These are phyloP conservation scores for Spathaspora boniae DNA, from an alignment of 805 yeast genomes.

Conservation along the genomic window DNA sequence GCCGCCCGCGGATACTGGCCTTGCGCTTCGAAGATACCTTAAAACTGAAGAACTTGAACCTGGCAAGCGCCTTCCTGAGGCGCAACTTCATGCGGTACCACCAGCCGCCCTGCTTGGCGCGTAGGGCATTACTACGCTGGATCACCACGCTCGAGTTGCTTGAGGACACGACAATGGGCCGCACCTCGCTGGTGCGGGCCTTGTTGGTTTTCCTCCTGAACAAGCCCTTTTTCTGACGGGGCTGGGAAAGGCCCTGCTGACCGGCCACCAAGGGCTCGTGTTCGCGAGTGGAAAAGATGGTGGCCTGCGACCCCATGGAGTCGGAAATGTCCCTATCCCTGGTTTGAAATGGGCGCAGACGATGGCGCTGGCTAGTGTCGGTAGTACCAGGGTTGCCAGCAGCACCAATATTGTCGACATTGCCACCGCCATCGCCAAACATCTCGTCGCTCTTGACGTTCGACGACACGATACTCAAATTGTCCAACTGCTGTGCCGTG, in stretches of 20 bases:
- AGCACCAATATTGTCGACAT: not conserved
- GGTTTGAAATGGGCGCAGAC: not conserved
- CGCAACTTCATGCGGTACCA: slow-evolving; percentile 29
- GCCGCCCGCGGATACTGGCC: slow-evolving; percentile 9
- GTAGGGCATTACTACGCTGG: slow-evolving; percentile 30
- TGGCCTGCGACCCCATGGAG: slow-evolving; percentile 42
- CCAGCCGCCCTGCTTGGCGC: slow-evolving; percentile 28
- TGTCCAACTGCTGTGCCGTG: slow-evolving; percentile 17
- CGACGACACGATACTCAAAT: slow-evolving; percentile 15
- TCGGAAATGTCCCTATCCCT: slow-evolving; percentile 26
- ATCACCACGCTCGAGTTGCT: slow-evolving; percentile 9
- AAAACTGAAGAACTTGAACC: slow-evolving; percentile 20
- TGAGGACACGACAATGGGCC: slow-evolving; percentile 3
- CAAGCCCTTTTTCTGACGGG: no score
- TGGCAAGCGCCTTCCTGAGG: slow-evolving; percentile 21
- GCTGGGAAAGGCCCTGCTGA: no score
- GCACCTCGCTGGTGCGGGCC: not conserved
- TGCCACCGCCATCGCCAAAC: not conserved
- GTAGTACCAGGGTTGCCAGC: not conserved
- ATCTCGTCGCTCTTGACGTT: slow-evolving; percentile 3
- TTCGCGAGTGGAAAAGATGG: slow-evolving; percentile 36
- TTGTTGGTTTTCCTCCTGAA: slow-evolving; percentile 1
- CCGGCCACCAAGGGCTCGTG: not conserved
- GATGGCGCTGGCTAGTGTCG: not conserved
- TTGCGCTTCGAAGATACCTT: slow-evolving; percentile 22